Evolutionary conservation across 192 early-diverging fungal species (phyloP), one percentile per base, ranked within the genome.

Genomic region (Hyaloraphidium curvatum): DNA sequence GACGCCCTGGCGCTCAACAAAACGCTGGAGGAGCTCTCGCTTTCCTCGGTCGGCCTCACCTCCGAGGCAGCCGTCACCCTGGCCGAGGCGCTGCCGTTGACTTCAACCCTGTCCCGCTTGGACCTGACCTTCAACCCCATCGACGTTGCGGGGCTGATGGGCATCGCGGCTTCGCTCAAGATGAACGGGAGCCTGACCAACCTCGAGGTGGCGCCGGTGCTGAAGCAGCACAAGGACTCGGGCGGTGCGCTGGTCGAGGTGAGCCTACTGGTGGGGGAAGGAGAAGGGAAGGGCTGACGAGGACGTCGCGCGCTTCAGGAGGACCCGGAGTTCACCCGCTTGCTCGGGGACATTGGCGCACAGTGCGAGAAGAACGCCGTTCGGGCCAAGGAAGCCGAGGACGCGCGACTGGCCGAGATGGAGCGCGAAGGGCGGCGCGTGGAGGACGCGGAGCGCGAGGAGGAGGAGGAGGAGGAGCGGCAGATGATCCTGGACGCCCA

Each of bases 21-120:
- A 40, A 62, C 75, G 16, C 63, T 88, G 13, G 67, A 59, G 40
- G 73, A 69, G 37, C 62, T 88, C 40, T 70, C 64, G 19, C 65
- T 88, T 56, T 72, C 83, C 9, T 64, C 73, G 9, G 75, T 77
- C 1, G 59, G 65, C 16, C 65, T 88, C 52, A 69, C 66, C 5
- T 76, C 82, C 0, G 85, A 86, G 58, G 76, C 64, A 16, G 77
- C 84, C 7, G 83, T 92, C 43, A 71, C 74, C 2, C 58, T 92
- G 33, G 84, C 89, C 17, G 89, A 92, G 63, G 72, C 74, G 25
- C 58, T 92, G 35, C 83, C 86, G 3, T 79, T 90, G 40, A 84
- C 76, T 16, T 71, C 68, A 3, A 50, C 69, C 23, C 63, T 92
- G 11, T 64, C 67, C 53, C 68, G 76, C 41, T 71, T 92, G 55